Base-by-base conservation (phyloP, 1,284 basidiomycete genomes). In the Pseudozyma hubeiensis region DNA sequence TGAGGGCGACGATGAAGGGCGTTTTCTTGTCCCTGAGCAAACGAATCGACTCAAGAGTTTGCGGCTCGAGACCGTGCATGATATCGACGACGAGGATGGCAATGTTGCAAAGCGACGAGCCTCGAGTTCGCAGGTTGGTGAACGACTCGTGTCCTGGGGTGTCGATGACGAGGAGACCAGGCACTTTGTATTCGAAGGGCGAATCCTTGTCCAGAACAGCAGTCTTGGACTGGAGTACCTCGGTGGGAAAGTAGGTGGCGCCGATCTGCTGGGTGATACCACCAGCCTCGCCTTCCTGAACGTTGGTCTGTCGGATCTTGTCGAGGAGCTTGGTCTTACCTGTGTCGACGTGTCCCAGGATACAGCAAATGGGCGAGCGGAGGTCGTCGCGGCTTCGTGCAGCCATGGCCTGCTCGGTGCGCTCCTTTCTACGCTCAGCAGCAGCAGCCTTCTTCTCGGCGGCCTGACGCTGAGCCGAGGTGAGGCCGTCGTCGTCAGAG, bases 201-300 rank as follows among this genome's bases (percentile, higher is more conserved):
- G 90, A 90, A 76, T 93, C 91, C 86, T 89, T 91, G 86, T 97
- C 96, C 86, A 99, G 87, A 17, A 97, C 94, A 17, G 88, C 87
- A 1, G 96, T 98, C 88, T 99, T 99, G 59, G 90, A 89, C 86
- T 91, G 90, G 85, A 99, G 97, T 7, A 94, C 94, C n/a, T 95
- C 92, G 51, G 92, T 91, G 49, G 97, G 97, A 90, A 99, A 99
- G 88, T 97, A 99, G 0, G 97, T 99, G n/a, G 97, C 97, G 88
- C 97, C 97, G 78, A 99, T 99, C 85, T 99, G 97, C 86, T 99
- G 97, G 0, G 97, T 99, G 85, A 99, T 99, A 88, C 97, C 97
- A 84, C 97, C 97, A 2, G 97, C 97, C 89, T 99, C 97, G 64
- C 97, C 97, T 85, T 97, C 96, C 87, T 99, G 96, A 17, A 99